Evolutionary conservation across 1,284 basidiomycete genomes (phyloP).

Genomic region (Boletus subluridellus): DNA sequence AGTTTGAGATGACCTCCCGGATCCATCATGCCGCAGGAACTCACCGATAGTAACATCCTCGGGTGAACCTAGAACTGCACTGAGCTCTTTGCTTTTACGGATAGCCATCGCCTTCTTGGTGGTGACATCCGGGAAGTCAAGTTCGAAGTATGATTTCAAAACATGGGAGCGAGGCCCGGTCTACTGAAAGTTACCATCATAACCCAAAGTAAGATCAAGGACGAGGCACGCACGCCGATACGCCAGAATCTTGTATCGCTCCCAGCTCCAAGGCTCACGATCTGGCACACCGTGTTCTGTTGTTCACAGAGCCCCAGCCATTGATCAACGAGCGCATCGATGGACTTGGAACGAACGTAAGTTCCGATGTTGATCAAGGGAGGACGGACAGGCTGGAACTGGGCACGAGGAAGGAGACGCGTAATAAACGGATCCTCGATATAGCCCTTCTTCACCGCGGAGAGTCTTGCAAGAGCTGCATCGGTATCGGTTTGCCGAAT

Average conservation of each 20-base stretch:
- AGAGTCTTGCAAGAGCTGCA: slow-evolving; percentile 74
- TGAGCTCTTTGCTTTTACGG: slow-evolving; percentile 63
- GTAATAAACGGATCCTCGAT: slow-evolving; percentile 69
- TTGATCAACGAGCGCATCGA: slow-evolving; percentile 74
- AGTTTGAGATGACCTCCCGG: slow-evolving; percentile 5
- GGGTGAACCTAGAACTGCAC: slow-evolving; percentile 48
- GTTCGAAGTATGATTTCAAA: slow-evolving; percentile 71
- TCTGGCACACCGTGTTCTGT: slow-evolving; percentile 23
- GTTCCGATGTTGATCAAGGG: slow-evolving; percentile 97
- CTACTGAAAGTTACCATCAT: slow-evolving; percentile 38
- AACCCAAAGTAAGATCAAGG: slow-evolving; percentile 31
- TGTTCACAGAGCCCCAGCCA: slow-evolving; percentile 52
- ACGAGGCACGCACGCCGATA: slow-evolving; percentile 53
- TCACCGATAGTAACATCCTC: slow-evolving; percentile 45
- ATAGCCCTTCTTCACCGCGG: slow-evolving; percentile 75
- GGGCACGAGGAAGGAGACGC: slow-evolving; percentile 61
- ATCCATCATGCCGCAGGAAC: background rate
- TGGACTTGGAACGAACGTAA: slow-evolving; percentile 75
- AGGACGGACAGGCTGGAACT: slow-evolving; percentile 61
- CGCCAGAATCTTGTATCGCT: slow-evolving; percentile 72
- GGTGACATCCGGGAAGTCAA: slow-evolving; percentile 88
- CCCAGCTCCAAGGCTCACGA: slow-evolving; percentile 29
- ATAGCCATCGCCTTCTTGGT: slow-evolving; percentile 82
- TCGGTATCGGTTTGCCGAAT: slow-evolving; percentile 72
- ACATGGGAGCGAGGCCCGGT: slow-evolving; percentile 47